Evolutionary conservation across 306 rosid species (phyloP).

Genomic region (Vachellia pachyceras): DNA sequence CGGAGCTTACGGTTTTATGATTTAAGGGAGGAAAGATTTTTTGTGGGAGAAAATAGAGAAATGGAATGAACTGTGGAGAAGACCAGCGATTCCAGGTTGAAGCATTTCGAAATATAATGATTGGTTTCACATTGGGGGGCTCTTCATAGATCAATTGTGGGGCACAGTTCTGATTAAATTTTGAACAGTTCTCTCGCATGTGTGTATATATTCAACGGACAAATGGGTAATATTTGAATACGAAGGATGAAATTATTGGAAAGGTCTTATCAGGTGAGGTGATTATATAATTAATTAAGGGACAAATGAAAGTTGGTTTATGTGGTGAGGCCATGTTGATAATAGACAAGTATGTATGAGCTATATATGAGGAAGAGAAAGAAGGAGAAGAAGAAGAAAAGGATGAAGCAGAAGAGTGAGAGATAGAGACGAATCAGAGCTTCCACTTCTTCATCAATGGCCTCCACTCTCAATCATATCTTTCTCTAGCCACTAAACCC

Average conservation of each 20-base stretch:
- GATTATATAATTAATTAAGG: too few relatives aligned
- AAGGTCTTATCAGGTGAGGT: not conserved
- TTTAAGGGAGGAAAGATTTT: not conserved
- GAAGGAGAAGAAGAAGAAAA: too few relatives aligned
- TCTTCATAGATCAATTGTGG: not conserved
- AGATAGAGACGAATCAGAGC: not conserved
- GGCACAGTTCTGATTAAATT: not conserved
- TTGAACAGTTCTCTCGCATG: not conserved
- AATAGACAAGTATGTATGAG: too few relatives aligned
- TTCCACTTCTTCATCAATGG: not conserved
- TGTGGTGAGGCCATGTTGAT: not conserved
- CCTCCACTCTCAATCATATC: conserved; percentile 13
- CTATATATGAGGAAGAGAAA: too few relatives aligned
- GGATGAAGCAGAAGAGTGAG: not conserved
- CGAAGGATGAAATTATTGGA: not conserved
- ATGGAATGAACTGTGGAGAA: not conserved
- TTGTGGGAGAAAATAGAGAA: not conserved
- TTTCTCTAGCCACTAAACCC: too few relatives aligned
- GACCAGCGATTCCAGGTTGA: not conserved
- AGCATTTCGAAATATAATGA: conserved; percentile 2
- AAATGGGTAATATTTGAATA: too few relatives aligned
- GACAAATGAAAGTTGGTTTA: not conserved
- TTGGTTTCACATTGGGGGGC: not conserved
- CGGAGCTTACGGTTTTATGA: not conserved
- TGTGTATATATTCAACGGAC: not conserved